Conservation (phyloP, 257 asterid genomes). For the Solanum gandarillasii region DNA sequence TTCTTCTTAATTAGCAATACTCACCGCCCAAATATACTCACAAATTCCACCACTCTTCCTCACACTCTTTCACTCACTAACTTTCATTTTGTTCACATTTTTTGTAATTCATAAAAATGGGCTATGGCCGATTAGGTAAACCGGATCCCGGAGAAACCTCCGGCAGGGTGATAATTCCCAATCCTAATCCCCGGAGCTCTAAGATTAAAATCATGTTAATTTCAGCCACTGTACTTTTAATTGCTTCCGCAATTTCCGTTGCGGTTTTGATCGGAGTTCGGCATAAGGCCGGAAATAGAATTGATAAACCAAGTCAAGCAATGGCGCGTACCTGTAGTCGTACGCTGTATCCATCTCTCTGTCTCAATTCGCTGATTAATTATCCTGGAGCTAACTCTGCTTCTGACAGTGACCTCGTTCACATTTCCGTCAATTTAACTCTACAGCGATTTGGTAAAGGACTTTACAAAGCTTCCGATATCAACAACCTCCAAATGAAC, state of each 20-base stretch:
- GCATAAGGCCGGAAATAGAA: constrained; percentile 8
- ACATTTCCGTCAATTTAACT: constrained; percentile 82
- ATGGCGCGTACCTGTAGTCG: constrained; percentile 62
- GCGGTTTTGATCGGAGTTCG: constrained; percentile 28
- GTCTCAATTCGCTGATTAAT: constrained; percentile 53
- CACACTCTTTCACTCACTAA: neutral
- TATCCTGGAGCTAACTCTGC: constrained; percentile 78
- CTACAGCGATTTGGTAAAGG: constrained; percentile 59
- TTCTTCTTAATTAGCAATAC: neutral
- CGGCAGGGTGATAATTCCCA: constrained; percentile 6
- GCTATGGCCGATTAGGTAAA: constrained; percentile 44
- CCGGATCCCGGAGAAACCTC: constrained; percentile 26
- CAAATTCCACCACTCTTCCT: neutral
- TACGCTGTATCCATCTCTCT: constrained; percentile 56
- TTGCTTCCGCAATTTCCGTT: constrained; percentile 46
- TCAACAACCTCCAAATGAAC: constrained; percentile 54
- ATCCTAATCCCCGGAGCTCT: constrained; percentile 14
- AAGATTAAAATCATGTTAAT: constrained; percentile 38
- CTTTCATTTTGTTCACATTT: neutral
- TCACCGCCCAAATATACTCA: neutral
- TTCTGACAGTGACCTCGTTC: constrained; percentile 70
- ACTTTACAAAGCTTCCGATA: constrained; percentile 45
- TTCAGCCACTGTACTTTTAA: constrained; percentile 38
- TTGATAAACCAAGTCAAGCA: constrained; percentile 50
- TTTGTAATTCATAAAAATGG: constrained; percentile 20